Percentiles rank a stretch among this genome's conserved stretches.
Evolutionary conservation across 108 stramenopile genomes (phyloP).

Genomic region (Mediolabrus comicus): DNA sequence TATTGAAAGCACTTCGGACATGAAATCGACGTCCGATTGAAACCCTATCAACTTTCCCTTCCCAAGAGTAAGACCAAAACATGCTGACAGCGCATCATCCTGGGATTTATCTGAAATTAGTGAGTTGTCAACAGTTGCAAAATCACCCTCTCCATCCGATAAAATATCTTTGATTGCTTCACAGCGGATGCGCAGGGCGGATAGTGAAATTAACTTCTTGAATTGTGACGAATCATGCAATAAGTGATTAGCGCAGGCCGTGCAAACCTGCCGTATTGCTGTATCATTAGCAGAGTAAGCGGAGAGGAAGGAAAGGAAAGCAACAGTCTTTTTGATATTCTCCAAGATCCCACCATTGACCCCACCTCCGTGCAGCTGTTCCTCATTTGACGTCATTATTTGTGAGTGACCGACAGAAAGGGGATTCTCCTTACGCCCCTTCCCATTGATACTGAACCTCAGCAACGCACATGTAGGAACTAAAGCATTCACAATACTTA

Average conservation of each 20-base stretch:
- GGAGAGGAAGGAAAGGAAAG: conserved; percentile 39
- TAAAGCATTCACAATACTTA: conserved; percentile 53
- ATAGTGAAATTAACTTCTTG: conserved; percentile 27
- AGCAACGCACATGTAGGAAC: conserved; percentile 70
- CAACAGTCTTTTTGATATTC: conserved; percentile 32
- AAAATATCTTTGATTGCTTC: conserved; percentile 17
- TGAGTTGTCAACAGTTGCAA: background rate
- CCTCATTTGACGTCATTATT: conserved; percentile 1
- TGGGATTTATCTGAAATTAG: background rate
- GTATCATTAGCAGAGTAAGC: conserved; percentile 36
- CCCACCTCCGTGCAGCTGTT: background rate
- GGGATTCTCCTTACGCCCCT: conserved; percentile 65
- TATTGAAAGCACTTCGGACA: background rate
- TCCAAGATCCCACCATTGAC: conserved; percentile 6
- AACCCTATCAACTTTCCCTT: conserved; percentile 24
- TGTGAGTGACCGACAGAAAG: background rate
- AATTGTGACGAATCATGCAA: conserved; percentile 49
- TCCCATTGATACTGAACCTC: conserved; percentile 47
- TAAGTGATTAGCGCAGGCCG: conserved; percentile 56
- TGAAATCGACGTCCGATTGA: conserved; percentile 12
- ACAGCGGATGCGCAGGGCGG: conserved; percentile 20
- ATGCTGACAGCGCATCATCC: conserved; percentile 6
- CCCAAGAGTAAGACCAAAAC: conserved; percentile 8
- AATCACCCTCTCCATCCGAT: background rate
- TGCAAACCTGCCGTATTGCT: conserved; percentile 32